Percentiles rank a stretch among this genome's conserved stretches.
Evolutionary conservation across 805 yeast genomes (phyloP).

Genomic region (Pichia eremophila): DNA sequence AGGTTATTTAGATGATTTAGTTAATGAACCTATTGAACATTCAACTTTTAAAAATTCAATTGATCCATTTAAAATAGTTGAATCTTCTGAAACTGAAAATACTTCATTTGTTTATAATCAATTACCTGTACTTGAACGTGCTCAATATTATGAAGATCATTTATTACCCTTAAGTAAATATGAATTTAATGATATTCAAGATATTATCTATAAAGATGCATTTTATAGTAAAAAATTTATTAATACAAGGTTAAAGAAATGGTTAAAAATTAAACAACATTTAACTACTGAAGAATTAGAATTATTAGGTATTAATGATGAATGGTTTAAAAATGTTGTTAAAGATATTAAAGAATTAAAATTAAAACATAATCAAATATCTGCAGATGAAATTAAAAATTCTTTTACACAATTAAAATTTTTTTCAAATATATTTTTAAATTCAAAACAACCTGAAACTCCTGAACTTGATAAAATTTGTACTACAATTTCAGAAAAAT

Average conservation of each 20-base stretch:
- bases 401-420: constrained; percentile 20
- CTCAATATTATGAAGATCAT: constrained; percentile 12
- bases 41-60: constrained; percentile 14
- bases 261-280: constrained; percentile 20
- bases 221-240: constrained; percentile 21
- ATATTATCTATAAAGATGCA: constrained; percentile 22
- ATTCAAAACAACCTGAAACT: constrained; percentile 2
- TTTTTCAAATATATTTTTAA: constrained; percentile 18
- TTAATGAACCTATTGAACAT: constrained; percentile 22
- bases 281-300: constrained; percentile 18
- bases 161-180: constrained; percentile 17
- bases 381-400: constrained; percentile 18
- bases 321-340: constrained; percentile 15
- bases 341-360: constrained; percentile 15
- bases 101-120: constrained; percentile 6
- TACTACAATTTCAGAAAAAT: constrained; percentile 10
- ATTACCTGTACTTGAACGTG: constrained; percentile 11
- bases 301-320: constrained; percentile 17
- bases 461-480: constrained; percentile 11
- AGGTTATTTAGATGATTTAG: constrained; percentile 22
- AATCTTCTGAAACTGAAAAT: constrained; percentile 11
- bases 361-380: constrained; percentile 16
- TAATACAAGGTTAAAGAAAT: constrained; percentile 17
- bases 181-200: constrained; percentile 21
- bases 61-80: constrained; percentile 17